Evolutionary conservation across 371 early-diverging fungal genomes (phyloP), one percentile per base, ranked within the genome.

Genomic region (Blakeslea trispora): DNA sequence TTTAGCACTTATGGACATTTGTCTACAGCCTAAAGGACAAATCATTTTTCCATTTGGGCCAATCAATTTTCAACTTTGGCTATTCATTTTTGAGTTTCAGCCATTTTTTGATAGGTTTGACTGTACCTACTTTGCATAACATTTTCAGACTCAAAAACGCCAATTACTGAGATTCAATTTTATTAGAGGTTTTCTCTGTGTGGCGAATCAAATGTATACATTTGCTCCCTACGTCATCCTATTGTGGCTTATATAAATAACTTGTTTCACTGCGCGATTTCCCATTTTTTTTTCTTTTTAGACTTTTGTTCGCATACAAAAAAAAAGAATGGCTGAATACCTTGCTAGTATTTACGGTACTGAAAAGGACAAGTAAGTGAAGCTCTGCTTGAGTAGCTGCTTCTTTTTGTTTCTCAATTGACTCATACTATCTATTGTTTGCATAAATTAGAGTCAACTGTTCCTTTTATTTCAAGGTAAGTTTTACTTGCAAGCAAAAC

Each of bases 401-500:
- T n/a, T n/a, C n/a, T n/a, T n/a, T n/a, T n/a, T n/a, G n/a, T n/a
- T n/a, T n/a, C n/a, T n/a, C 17, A 15, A 32, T 13, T 32, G 7
- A 32, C 31, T n/a, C n/a, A n/a, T n/a, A n/a, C n/a, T n/a, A n/a
- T 17, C 9, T 9, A 5, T 17, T 13, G 22, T 50, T 14, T 32
- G 14, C 17, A 41, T 41, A 32, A 31, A 32, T 34, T 53, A 96
- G 92, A 69, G 96, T 97, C 61, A 95, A 97, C 74, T 99, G 99
- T 72, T 91, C 93, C 44, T 99, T 97, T 74, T 99, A 96, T 85
- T 95, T 93, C 84, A 97, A 98, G 69, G 79, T 75, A 71, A 63
- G 31, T 44, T 17, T 10, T 62, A 34, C 35, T 17, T 13, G 32
- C n/a, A 21, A 32, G 41, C 15, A 43, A 24, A 41, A 18, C 32